phyloP scores from a whole-genome alignment of 139 green algal genomes.

The Picochlorum sp. region DNA sequence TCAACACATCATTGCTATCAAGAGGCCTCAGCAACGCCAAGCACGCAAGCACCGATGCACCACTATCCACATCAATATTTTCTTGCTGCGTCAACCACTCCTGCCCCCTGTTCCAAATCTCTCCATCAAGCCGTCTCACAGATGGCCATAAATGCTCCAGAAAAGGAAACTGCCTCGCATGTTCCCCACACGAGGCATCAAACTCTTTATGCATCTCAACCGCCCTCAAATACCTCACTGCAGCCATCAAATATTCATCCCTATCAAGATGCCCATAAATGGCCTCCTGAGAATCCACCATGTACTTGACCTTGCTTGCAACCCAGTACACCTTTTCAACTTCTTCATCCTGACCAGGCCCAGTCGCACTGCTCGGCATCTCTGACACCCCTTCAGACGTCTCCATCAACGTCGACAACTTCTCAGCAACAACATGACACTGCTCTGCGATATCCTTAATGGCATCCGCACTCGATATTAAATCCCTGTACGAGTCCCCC shows the following conservation, averaged over 20 bases:
- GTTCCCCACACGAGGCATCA: background rate
- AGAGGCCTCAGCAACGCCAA: constrained; percentile 24
- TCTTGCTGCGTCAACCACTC: constrained; percentile 30
- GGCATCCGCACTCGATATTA: constrained; percentile 88
- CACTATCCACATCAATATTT: background rate
- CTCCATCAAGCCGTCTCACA: constrained; percentile 72
- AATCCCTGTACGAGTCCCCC: constrained; percentile 84
- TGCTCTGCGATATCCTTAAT: constrained; percentile 70
- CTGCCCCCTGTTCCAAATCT: constrained; percentile 45
- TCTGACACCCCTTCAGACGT: constrained; percentile 7
- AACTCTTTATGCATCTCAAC: constrained; percentile 52
- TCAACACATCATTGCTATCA: constrained; percentile 34
- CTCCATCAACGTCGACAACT: constrained; percentile 47
- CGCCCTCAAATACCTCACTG: constrained; percentile 66
- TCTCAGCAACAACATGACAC: constrained; percentile 47
- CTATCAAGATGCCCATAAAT: constrained; percentile 91
- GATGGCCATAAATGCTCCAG: constrained; percentile 80
- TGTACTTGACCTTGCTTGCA: constrained; percentile 82
- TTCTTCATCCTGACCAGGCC: background rate
- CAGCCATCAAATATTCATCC: constrained; percentile 62
- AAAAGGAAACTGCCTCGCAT: constrained; percentile 68
- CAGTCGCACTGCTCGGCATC: background rate
- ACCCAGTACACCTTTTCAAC: constrained; percentile 54
- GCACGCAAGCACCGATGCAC: constrained; percentile 9
- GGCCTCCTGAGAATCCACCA: constrained; percentile 92